A percentile compares a stretch with the other conserved stretches of the same genome.
Evolutionary conservation across 495 filamentous ascomycete species (phyloP).

Genomic region (Penicillium canariense): DNA sequence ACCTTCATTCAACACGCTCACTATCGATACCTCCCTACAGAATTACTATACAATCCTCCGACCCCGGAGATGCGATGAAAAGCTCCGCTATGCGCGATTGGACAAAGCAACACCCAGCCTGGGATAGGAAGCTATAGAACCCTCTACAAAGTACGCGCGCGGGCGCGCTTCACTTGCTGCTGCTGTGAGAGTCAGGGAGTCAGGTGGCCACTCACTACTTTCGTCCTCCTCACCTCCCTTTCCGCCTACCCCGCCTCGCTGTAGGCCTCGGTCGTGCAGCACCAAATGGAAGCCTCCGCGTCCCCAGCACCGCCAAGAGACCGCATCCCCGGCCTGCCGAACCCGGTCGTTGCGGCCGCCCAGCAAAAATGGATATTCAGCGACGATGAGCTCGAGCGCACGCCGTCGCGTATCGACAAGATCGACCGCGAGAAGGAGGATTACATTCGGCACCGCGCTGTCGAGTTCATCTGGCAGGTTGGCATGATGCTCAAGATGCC

Average conservation of each 20-base stretch:
- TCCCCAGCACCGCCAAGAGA: slow-evolving; percentile 30
- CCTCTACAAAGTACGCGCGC: slow-evolving; percentile 13
- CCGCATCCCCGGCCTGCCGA: slow-evolving; percentile 49
- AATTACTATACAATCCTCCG: not conserved
- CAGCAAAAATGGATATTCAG: slow-evolving; percentile 88
- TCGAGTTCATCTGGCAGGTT: slow-evolving; percentile 93
- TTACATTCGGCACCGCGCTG: slow-evolving; percentile 77
- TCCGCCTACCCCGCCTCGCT: not conserved
- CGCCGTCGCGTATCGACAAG: slow-evolving; percentile 83
- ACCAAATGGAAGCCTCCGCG: slow-evolving; percentile 33
- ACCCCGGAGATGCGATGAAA: slow-evolving; percentile 26
- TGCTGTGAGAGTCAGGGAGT: not conserved
- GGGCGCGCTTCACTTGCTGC: slow-evolving; percentile 15
- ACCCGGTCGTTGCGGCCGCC: slow-evolving; percentile 49
- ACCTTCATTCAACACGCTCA: not conserved
- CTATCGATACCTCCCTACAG: too few relatives aligned
- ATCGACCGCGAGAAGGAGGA: slow-evolving; percentile 72
- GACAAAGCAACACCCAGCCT: slow-evolving; percentile 13
- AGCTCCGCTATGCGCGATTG: slow-evolving; percentile 22
- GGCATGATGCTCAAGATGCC: slow-evolving; percentile 91
- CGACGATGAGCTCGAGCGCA: slow-evolving; percentile 72
- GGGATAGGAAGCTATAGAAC: slow-evolving; percentile 10
- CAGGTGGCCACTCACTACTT: not conserved
- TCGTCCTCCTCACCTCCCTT: not conserved
- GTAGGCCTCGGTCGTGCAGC: not conserved